These are phyloP conservation scores for Trichoderma reesei DNA, from an alignment of 495 filamentous ascomycete genomes.

Conservation along the genomic window DNA sequence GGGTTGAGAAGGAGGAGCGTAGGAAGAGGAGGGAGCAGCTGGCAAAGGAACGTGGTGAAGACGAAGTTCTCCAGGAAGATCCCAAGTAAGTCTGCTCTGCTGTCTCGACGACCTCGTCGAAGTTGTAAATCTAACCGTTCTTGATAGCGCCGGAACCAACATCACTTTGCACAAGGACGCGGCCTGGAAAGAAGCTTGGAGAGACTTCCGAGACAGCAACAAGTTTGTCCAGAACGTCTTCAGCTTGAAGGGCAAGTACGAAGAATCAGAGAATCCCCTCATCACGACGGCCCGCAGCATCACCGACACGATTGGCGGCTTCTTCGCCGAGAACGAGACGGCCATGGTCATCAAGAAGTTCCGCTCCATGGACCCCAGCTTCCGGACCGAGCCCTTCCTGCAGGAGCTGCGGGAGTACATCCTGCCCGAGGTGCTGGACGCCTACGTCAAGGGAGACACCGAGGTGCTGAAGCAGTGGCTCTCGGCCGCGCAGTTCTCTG, in stretches of 20 bases:
- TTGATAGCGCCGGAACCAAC: constrained; percentile 74
- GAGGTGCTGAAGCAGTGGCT: constrained; percentile 91
- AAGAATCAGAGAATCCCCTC: constrained; percentile 93
- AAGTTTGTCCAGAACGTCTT: constrained; percentile 85
- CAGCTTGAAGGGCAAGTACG: constrained; percentile 69
- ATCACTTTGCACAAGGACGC: constrained; percentile 94
- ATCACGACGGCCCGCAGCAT: constrained; percentile 89
- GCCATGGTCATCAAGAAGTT: constrained; percentile 96
- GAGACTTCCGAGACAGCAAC: constrained; percentile 78
- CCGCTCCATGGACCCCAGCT: constrained; percentile 89
- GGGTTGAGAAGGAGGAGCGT: constrained; percentile 91
- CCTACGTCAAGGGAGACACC: constrained; percentile 91
- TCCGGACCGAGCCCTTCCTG: constrained; percentile 89
- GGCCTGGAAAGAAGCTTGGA: constrained; percentile 92
- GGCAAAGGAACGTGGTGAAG: constrained; percentile 44
- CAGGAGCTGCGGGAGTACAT: constrained; percentile 96
- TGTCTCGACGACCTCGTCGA: background rate
- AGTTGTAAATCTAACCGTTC: background rate
- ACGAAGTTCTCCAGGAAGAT: constrained; percentile 66
- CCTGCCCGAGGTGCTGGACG: constrained; percentile 91
- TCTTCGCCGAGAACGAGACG: constrained; percentile 97
- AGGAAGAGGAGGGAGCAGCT: constrained; percentile 62
- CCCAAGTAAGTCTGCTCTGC: constrained; percentile 57
- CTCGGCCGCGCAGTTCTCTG: constrained; percentile 84
- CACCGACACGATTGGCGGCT: constrained; percentile 82